Base-by-base conservation (phyloP, 2,329 filamentous ascomycete species). In the Penicillium occitanis region DNA sequence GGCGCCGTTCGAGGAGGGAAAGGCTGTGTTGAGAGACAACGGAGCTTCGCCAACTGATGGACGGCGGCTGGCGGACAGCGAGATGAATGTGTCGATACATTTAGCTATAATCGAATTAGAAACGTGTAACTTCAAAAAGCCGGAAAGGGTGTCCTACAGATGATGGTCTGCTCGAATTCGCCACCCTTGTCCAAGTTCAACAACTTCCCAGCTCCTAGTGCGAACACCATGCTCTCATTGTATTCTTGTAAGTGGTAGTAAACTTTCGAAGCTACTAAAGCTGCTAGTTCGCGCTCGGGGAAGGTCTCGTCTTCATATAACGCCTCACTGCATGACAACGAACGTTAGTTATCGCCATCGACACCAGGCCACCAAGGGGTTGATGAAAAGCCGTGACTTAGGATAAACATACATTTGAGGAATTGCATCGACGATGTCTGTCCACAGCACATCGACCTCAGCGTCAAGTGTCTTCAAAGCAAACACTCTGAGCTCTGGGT, bases 241-340 rank as follows among this genome's bases (percentile, higher is more conserved):
- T 99, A 99, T 78, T 95, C 95, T 81, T 97, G 93, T 63, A 99
- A 88, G 77, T 99, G 95, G 77, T 98, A 99, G 83, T 98, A 99
- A 71, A 98, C 93, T 85, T 99, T 99, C 72, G 95, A 91, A 51
- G 96, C 91, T 64, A 99, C 93, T 60, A 99, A 86, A 63, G 95
- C 95, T 64, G 95, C 95, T 65, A 99, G 89, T 78, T 95, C 91
- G 75, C 94, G 92, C 79, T 99, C 91, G 59, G 93, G 91, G 75
- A 99, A 99, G 68, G 87, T 86, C 74, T 97, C 92, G 82, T 99
- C 94, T 85, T 99, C 95, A 81, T 96, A 99, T 61, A 99, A 88
- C 64, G 92, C 92, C 86, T 99, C 95, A 82, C 94, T 98, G 76
- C 68, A 67, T 65, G 28, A 61, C 10, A 42, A 60, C 7, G 19